Conservation (phyloP, 225 moss, liverwort and hornwort genomes). For the Marchantia polymorpha region DNA sequence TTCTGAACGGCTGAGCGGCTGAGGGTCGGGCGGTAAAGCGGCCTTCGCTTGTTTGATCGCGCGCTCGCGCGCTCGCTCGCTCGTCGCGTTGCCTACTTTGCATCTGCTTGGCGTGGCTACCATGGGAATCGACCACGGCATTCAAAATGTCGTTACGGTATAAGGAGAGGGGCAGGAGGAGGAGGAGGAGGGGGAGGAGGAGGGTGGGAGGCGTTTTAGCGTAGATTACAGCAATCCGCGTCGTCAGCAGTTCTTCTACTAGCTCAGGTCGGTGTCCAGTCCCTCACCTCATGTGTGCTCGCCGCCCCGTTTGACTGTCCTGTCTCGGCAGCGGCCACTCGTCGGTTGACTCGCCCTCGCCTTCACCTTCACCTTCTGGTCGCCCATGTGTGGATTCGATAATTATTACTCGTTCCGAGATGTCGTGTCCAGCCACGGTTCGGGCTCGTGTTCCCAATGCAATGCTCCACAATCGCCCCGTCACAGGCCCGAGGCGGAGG, state of each 20-base stretch:
- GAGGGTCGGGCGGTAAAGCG: neutral
- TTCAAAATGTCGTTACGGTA: neutral
- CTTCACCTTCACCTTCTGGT: neutral
- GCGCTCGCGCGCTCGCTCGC: neutral
- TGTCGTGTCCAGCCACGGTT: neutral
- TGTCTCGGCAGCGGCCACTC: neutral
- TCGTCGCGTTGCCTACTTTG: neutral
- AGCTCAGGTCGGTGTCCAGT: constrained; percentile 10
- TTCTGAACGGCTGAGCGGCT: neutral
- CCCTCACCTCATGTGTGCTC: neutral
- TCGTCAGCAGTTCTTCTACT: neutral
- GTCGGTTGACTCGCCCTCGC: too few relatives aligned
- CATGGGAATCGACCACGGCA: constrained; percentile 1
- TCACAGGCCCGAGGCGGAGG: neutral
- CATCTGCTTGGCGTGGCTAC: constrained; percentile 7
- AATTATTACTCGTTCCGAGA: neutral
- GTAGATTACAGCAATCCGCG: neutral
- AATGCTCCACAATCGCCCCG: neutral
- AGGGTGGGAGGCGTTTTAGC: neutral
- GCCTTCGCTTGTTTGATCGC: neutral
- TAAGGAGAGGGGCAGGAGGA: neutral
- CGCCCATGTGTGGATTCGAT: neutral
- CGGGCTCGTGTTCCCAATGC: constrained; percentile 1
- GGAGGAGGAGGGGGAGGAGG: neutral
- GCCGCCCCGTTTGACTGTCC: neutral